Conservation (phyloP, 495 filamentous ascomycete genomes). For the Penicillium soppii region DNA sequence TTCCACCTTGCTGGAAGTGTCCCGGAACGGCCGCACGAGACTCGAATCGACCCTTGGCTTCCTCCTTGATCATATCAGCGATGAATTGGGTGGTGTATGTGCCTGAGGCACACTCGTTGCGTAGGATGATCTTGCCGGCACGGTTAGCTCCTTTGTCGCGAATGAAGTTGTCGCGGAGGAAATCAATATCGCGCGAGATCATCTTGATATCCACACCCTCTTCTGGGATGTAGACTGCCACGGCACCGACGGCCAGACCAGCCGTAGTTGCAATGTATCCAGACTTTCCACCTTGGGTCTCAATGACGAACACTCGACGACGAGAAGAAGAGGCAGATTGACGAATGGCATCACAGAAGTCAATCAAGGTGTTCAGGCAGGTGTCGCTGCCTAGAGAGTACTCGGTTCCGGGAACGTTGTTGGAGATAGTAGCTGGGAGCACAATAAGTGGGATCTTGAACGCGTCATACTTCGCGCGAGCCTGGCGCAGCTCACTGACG, state of each 20-base stretch:
- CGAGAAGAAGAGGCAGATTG: slow-evolving; percentile 93
- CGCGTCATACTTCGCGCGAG: slow-evolving; percentile 70
- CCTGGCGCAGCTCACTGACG: slow-evolving; percentile 79
- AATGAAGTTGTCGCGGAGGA: slow-evolving; percentile 81
- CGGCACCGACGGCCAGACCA: slow-evolving; percentile 83
- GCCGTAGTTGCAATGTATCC: slow-evolving; percentile 93
- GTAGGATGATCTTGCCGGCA: slow-evolving; percentile 89
- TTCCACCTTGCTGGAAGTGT: slow-evolving; percentile 95
- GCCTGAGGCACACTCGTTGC: slow-evolving; percentile 87
- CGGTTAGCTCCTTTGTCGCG: slow-evolving; percentile 86
- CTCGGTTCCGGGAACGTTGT: slow-evolving; percentile 97
- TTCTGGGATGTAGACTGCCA: slow-evolving; percentile 97
- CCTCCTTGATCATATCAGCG: slow-evolving; percentile 91
- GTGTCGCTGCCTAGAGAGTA: slow-evolving; percentile 97
- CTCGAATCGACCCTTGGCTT: slow-evolving; percentile 89
- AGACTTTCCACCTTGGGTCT: slow-evolving; percentile 92
- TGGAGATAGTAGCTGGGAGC: slow-evolving; percentile 94
- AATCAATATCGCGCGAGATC: slow-evolving; percentile 86
- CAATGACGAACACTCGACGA: slow-evolving; percentile 93
- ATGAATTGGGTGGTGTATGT: slow-evolving; percentile 92
- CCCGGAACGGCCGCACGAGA: slow-evolving; percentile 91
- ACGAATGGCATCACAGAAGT: slow-evolving; percentile 96
- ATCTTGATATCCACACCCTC: slow-evolving; percentile 93
- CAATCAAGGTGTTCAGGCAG: slow-evolving; percentile 92
- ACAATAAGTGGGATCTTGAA: slow-evolving; percentile 93